phyloP scores from a whole-genome alignment of 2,329 filamentous ascomycete genomes.

The Phialocephala subalpina region DNA sequence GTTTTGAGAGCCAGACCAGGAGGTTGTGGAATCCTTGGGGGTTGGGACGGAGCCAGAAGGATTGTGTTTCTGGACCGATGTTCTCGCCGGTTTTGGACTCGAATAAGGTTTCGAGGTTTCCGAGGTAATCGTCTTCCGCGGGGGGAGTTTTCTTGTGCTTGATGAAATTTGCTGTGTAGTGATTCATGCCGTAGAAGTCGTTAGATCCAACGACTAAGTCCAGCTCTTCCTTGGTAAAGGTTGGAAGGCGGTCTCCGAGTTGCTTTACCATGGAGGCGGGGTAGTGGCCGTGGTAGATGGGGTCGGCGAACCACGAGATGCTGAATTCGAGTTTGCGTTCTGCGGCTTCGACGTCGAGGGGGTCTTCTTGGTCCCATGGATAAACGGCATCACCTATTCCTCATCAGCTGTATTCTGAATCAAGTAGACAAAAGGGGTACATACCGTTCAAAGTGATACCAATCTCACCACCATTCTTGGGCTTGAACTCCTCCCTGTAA shows the following conservation, averaged over 20 bases:
- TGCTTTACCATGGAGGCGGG: slow-evolving; percentile 85
- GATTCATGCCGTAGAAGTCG: slow-evolving; percentile 95
- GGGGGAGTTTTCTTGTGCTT: slow-evolving; percentile 71
- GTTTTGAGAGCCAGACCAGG: slow-evolving; percentile 77
- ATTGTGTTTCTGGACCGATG: slow-evolving; percentile 85
- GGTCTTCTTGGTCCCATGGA: slow-evolving; percentile 82
- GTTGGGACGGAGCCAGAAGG: slow-evolving; percentile 80
- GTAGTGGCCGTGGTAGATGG: slow-evolving; percentile 85
- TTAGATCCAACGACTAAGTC: slow-evolving; percentile 84
- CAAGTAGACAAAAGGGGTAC: slow-evolving; percentile 28
- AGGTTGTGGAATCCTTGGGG: slow-evolving; percentile 80
- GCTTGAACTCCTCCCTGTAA: slow-evolving; percentile 84
- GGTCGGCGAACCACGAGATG: slow-evolving; percentile 89
- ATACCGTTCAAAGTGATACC: slow-evolving; percentile 86
- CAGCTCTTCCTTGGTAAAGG: slow-evolving; percentile 75
- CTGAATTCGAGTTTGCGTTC: slow-evolving; percentile 86
- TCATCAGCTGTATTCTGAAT: slow-evolving; percentile 14
- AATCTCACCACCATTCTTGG: slow-evolving; percentile 75
- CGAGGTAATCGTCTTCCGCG: slow-evolving; percentile 72
- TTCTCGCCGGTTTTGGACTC: slow-evolving; percentile 75
- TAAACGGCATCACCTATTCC: slow-evolving; percentile 76
- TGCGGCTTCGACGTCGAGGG: slow-evolving; percentile 76
- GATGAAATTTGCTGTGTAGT: slow-evolving; percentile 91
- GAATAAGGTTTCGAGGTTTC: slow-evolving; percentile 77
- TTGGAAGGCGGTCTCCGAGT: slow-evolving; percentile 78